Evolutionary conservation across 331 rosid species (phyloP).

Genomic region (Malus hybrid): DNA sequence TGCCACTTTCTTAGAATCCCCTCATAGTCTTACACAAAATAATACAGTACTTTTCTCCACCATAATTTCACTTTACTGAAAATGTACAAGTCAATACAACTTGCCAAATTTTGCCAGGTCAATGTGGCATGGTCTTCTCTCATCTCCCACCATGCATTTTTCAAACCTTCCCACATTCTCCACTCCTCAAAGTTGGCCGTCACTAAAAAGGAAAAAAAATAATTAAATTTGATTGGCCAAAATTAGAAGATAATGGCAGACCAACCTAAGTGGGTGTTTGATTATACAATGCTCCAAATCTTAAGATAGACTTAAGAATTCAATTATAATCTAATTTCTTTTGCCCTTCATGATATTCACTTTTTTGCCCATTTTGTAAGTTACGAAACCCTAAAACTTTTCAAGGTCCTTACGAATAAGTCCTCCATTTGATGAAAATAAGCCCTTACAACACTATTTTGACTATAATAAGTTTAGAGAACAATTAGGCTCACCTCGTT

Average conservation of each 20-base stretch:
- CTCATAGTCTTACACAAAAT: too few species aligned
- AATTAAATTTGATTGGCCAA: constrained; percentile 11
- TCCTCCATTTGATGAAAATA: too few species aligned
- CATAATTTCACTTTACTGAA: too few species aligned
- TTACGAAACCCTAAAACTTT: background rate
- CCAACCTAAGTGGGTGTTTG: constrained; percentile 50
- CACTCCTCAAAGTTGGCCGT: constrained; percentile 39
- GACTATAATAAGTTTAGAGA: too few species aligned
- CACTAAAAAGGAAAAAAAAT: background rate
- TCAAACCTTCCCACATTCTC: constrained; percentile 11
- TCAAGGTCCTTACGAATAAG: too few species aligned
- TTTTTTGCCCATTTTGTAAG: background rate
- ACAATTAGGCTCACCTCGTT: too few species aligned
- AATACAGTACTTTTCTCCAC: too few species aligned
- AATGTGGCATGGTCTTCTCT: constrained; percentile 27
- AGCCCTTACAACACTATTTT: too few species aligned
- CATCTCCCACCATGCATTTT: constrained; percentile 6
- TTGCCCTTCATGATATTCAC: constrained; percentile 6
- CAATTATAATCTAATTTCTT: background rate
- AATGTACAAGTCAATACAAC: constrained; percentile 24
- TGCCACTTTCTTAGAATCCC: background rate
- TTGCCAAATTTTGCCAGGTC: constrained; percentile 35
- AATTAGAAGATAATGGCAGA: constrained; percentile 33
- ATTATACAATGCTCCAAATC: constrained; percentile 41
- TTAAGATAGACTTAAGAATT: constrained; percentile 23